phyloP scores from a whole-genome alignment of 257 asterid species.

The Jacaranda copaia region DNA sequence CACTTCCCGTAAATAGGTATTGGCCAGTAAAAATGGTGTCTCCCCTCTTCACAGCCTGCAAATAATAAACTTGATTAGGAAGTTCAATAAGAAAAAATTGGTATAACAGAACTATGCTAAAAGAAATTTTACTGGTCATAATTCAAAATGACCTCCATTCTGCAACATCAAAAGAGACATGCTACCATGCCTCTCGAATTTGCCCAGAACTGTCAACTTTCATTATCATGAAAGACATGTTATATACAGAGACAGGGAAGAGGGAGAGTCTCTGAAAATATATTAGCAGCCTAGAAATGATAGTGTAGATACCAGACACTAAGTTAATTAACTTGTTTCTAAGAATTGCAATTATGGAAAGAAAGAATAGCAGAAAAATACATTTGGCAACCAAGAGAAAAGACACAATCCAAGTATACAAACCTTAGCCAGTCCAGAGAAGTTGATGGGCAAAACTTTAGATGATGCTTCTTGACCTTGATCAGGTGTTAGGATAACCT shows the following conservation, averaged over 20 bases:
- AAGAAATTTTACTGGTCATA: not conserved
- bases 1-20: constrained; percentile 91
- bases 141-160: not conserved
- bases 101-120: not conserved
- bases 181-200: too few relatives aligned
- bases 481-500: constrained; percentile 74
- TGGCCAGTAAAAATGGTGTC: constrained; percentile 92
- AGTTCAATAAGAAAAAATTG: not conserved
- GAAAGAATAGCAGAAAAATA: not conserved
- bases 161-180: not conserved
- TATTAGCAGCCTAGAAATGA: not conserved
- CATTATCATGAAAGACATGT: not conserved
- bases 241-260: not conserved
- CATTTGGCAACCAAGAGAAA: constrained; percentile 10
- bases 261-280: not conserved
- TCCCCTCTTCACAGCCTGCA: constrained; percentile 83
- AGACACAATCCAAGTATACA: not conserved
- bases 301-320: not conserved
- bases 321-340: not conserved
- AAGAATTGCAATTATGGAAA: not conserved
- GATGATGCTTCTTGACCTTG: constrained; percentile 74
- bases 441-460: constrained; percentile 72
- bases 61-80: constrained; percentile 25
- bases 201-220: not conserved
- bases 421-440: constrained; percentile 75